Evolutionary conservation across 495 filamentous ascomycete species (phyloP), one percentile per base, ranked within the genome.

Genomic region (Talaromyces stipitatus): DNA sequence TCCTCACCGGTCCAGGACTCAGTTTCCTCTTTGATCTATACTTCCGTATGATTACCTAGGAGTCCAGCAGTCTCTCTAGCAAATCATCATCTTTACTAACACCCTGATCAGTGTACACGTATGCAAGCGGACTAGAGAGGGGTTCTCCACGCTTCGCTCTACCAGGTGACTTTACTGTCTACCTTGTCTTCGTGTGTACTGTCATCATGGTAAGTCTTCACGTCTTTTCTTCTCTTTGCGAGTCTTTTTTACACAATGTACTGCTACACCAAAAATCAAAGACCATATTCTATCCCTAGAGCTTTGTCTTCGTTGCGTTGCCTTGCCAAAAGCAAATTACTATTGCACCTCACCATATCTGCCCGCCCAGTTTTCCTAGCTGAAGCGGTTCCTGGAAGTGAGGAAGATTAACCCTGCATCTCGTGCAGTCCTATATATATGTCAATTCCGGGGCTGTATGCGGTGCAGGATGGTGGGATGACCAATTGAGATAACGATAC

Each of bases 321-420:
- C 7, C 20, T 23, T 48, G 45, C 20, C 20, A 24, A 12, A 12
- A 4, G 22, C 20, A 23, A 48, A 23, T 4, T 10, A 26, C 10
- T 26, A 24, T 33, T 33, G 12, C 58, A 86, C 89, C 87, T 92
- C 90, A 79, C 45, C 78, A 88, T 86, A 88, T 87, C 92, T 97
- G 91, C 92, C 90, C 92, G 91, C 83, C 82, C 89, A 91, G 91
- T 80, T 81, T 70, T 69, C 64, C 72, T 85, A 85, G 80, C 89
- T 92, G 89, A 84, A 81, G 84, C 90, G 91, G 90, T 96, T 96
- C 91, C 91, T 95, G 88, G 82, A 90, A 86, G 75, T 79, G 91
- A 96, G 92, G 92, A 80, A 97, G 89, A 97, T 87, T 79, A 86
- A 87, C 90, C 88, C 84, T 86, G 82, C 82, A 83, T 80, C 80